Conservation (phyloP, 805 yeast species). For the Pichia cabralensis region DNA sequence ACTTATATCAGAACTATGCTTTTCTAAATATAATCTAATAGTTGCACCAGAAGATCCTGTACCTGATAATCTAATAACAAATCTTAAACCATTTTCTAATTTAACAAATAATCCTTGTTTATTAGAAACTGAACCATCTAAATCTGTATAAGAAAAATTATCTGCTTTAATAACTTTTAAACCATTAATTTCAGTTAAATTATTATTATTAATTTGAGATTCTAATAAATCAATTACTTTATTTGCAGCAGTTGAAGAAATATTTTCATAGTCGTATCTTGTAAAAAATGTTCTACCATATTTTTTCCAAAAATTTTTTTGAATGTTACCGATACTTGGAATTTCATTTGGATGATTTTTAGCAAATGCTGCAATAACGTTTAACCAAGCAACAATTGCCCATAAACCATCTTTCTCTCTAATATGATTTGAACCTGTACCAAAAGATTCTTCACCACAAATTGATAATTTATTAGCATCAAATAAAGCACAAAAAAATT, state of each 20-base stretch:
- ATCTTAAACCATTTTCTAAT: constrained; percentile 71
- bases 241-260: constrained; percentile 63
- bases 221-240: constrained; percentile 50
- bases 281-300: constrained; percentile 98
- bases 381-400: constrained; percentile 97
- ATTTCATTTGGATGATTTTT: constrained; percentile 37
- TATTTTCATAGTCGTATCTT: constrained; percentile 87
- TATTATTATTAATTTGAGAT: constrained; percentile 24
- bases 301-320: constrained; percentile 75
- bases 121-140: constrained; percentile 82
- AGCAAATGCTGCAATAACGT: constrained; percentile 80
- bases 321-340: constrained; percentile 66
- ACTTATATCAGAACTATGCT: constrained; percentile 53
- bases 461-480: constrained; percentile 89
- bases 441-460: constrained; percentile 97
- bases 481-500: constrained; percentile 90
- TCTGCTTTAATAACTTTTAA: constrained; percentile 65
- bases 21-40: constrained; percentile 83
- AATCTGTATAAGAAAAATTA: constrained; percentile 85
- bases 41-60: constrained; percentile 98
- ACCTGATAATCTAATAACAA: constrained; percentile 87
- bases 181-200: constrained; percentile 15
- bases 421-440: constrained; percentile 95
- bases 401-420: constrained; percentile 97
- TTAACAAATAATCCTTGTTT: constrained; percentile 87